phyloP scores from a whole-genome alignment of 2,329 filamentous ascomycete species.

The Pochonia chlamydosporia region DNA sequence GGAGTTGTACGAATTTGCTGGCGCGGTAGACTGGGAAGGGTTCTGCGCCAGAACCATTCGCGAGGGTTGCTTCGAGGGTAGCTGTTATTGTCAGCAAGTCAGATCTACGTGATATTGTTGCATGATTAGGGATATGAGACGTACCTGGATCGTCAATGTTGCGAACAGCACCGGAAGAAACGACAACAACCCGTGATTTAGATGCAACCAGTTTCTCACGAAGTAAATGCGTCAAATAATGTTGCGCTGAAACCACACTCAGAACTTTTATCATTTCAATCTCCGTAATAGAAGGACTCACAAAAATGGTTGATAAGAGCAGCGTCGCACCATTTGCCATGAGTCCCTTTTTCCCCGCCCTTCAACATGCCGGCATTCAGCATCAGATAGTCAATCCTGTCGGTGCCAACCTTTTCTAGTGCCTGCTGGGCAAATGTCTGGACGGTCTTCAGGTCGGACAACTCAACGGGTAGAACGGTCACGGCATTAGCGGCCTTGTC shows the following conservation, averaged over 20 bases:
- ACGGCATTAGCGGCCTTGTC: constrained; percentile 34
- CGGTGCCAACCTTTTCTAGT: constrained; percentile 33
- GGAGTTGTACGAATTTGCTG: constrained; percentile 45
- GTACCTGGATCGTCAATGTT: constrained; percentile 31
- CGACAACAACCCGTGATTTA: constrained; percentile 40
- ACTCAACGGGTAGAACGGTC: constrained; percentile 42
- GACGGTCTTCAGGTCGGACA: constrained; percentile 38
- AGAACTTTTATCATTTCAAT: not conserved
- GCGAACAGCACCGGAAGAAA: constrained; percentile 44
- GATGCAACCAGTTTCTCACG: constrained; percentile 41
- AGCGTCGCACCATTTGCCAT: constrained; percentile 43
- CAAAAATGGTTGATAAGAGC: constrained; percentile 48
- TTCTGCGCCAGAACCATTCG: constrained; percentile 29
- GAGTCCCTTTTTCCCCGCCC: constrained; percentile 25
- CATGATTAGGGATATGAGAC: constrained; percentile 5
- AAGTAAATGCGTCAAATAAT: constrained; percentile 46
- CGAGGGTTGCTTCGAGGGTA: constrained; percentile 32
- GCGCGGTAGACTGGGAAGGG: constrained; percentile 29
- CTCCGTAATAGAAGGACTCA: constrained; percentile 18
- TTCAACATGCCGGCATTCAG: constrained; percentile 42
- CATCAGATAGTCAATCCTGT: constrained; percentile 41
- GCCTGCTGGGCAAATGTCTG: constrained; percentile 39
- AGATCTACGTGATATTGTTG: too few species aligned
- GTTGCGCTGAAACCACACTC: constrained; percentile 36
- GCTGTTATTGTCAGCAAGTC: constrained; percentile 17